Percentiles rank a stretch among this genome's conserved stretches.
These are phyloP conservation scores for Aspergillus sp. DNA, from an alignment of 2,329 filamentous ascomycete genomes.

Conservation along the genomic window DNA sequence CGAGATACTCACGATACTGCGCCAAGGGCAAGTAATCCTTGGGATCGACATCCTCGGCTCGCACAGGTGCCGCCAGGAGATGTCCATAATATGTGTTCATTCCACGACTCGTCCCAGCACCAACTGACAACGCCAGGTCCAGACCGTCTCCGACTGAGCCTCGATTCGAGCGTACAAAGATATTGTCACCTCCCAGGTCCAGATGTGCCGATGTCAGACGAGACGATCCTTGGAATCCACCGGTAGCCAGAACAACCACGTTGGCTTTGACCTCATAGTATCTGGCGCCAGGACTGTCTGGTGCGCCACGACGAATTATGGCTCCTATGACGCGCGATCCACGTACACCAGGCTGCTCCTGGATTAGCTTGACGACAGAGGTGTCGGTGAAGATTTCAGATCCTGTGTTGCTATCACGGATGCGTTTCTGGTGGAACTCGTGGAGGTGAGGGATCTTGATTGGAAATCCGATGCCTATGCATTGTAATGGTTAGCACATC, in stretches of 20 bases:
- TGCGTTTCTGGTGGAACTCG: constrained; percentile 16
- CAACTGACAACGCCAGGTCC: constrained; percentile 19
- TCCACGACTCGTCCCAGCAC: constrained; percentile 24
- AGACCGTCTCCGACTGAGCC: constrained; percentile 28
- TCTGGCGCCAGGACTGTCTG: not conserved
- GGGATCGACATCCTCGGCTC: constrained; percentile 20
- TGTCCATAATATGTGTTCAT: constrained; percentile 30
- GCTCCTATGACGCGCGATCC: constrained; percentile 24
- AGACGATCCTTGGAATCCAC: constrained; percentile 25
- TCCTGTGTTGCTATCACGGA: constrained; percentile 14
- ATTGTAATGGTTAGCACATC: not conserved
- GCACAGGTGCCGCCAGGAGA: constrained; percentile 24
- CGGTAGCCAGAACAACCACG: constrained; percentile 24
- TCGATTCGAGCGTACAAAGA: constrained; percentile 25
- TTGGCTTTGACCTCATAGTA: constrained; percentile 20
- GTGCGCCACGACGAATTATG: constrained; percentile 13
- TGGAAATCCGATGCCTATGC: constrained; percentile 25
- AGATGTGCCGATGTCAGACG: constrained; percentile 20
- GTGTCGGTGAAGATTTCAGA: constrained; percentile 22
- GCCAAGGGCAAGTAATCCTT: constrained; percentile 24
- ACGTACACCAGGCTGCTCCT: constrained; percentile 16
- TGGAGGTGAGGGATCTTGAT: constrained; percentile 25
- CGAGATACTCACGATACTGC: constrained; percentile 22
- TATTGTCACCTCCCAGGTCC: constrained; percentile 23
- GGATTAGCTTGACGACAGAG: constrained; percentile 21